A percentile compares a stretch with the other conserved stretches of the same genome.
Evolutionary conservation across 257 asterid species (phyloP).

Genomic region (Osmanthus fragrans): DNA sequence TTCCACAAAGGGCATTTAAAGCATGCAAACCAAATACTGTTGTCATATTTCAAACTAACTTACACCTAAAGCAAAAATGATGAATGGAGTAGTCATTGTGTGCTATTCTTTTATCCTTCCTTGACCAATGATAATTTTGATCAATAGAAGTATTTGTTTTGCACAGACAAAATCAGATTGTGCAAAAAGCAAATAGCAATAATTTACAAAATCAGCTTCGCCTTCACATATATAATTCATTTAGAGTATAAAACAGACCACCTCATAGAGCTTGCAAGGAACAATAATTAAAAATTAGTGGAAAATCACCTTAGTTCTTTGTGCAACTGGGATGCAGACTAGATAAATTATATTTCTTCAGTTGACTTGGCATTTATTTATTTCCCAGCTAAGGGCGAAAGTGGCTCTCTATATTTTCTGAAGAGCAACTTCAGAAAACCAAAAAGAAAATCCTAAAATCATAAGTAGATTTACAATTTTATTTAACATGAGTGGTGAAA

Average conservation of each 20-base stretch:
- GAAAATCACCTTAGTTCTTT: constrained; percentile 24
- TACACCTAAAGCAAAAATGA: not conserved
- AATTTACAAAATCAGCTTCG: not conserved
- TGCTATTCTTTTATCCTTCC: not conserved
- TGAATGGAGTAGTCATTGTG: not conserved
- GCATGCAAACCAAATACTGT: not conserved
- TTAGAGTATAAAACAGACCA: constrained; percentile 41
- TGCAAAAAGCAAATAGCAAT: too few species aligned
- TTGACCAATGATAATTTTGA: not conserved
- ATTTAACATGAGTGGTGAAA: too few species aligned
- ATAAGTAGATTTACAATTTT: too few species aligned
- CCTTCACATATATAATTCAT: not conserved
- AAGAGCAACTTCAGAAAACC: too few species aligned
- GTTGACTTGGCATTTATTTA: not conserved
- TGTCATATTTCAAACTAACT: not conserved
- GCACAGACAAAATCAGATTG: too few species aligned
- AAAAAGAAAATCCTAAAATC: too few species aligned
- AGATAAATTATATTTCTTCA: not conserved
- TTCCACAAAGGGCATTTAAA: not conserved
- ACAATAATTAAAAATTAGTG: constrained; percentile 41
- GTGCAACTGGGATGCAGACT: constrained; percentile 6
- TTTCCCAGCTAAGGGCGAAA: too few species aligned
- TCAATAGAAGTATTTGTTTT: not conserved
- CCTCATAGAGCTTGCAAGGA: constrained; percentile 90
- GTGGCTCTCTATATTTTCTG: too few species aligned